Percentiles rank a stretch among this genome's conserved stretches.
These are phyloP conservation scores for Entamoeba invadens DNA, from an alignment of 208 protist species.

Conservation along the genomic window DNA sequence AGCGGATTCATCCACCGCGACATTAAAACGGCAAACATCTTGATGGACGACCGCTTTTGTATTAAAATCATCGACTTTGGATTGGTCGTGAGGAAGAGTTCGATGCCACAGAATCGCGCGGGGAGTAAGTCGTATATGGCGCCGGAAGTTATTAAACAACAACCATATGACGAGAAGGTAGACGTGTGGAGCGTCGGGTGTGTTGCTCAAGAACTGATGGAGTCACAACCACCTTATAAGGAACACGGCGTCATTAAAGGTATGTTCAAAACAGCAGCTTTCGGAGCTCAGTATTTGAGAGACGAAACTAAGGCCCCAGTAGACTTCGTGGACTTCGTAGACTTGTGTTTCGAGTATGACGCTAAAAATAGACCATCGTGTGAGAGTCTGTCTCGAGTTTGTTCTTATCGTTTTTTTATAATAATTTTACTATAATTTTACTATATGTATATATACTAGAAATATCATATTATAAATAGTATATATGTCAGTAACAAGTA, in stretches of 20 bases:
- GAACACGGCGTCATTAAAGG: not conserved
- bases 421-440: too few species aligned
- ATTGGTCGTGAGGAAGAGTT: not conserved
- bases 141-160: constrained; percentile 5
- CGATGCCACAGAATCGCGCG: not conserved
- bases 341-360: not conserved
- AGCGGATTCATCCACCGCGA: constrained; percentile 25
- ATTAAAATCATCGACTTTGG: constrained; percentile 41
- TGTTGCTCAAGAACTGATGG: constrained; percentile 7
- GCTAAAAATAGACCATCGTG: not conserved
- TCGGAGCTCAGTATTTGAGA: not conserved
- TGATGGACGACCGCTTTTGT: constrained; percentile 4
- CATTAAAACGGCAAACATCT: constrained; percentile 38
- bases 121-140: constrained; percentile 19
- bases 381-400: not conserved
- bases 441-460: too few species aligned
- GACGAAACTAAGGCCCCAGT: not conserved
- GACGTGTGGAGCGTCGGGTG: constrained; percentile 7
- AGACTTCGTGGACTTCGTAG: not conserved
- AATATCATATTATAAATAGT: too few species aligned
- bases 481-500: too few species aligned
- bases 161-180: constrained; percentile 14
- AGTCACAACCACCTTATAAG: not conserved
- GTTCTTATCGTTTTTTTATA: too few species aligned
- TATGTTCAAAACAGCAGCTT: not conserved